Base-by-base conservation (phyloP, 2,329 filamentous ascomycete species). In the Calonectria multiphialidica region DNA sequence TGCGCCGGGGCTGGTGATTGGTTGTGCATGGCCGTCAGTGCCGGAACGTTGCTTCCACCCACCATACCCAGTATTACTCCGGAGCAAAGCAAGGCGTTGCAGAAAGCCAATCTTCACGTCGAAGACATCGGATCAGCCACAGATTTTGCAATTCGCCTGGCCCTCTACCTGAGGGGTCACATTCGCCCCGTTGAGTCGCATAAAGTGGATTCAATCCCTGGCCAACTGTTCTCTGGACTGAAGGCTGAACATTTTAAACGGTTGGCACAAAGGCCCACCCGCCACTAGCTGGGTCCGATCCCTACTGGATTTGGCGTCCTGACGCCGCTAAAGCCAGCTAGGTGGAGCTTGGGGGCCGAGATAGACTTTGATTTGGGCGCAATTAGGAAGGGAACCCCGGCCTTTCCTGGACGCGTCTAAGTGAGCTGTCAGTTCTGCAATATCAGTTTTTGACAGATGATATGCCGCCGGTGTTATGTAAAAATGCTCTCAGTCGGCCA, bases 371-470 rank as follows among this genome's bases (percentile, higher is more conserved):
- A 16, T 15, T 35, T 13, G 33, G 35, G 53, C 35, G 35, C 13
- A 40, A 40, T 40, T 59, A n/a, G 21, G 18, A 15, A 40, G 21
- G 53, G 53, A 4, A 59, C 25, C 53, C 53, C 15, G 35, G 53
- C 23, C 33, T 18, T 59, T 40, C 33, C 25, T 16, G 30, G 13
- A 28, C 12, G 21, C 21, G 53, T 59, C 21, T 59, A 59, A 40
- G 33, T 59, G 53, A 59, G 53, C 33, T 59, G 53, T 59, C 53
- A 59, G 53, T 18, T 59, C 40, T 40, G 35, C 33, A 40, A 40
- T 40, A n/a, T 59, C 53, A 59, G 53, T 59, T 59, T 59, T 59
- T 35, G 53, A 59, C 53, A 59, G 53, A 59, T 59, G 53, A 59
- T 59, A 40, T 12, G 15, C 18, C 5, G 33, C 25, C 6, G 53